Evolutionary conservation across 495 filamentous ascomycete genomes (phyloP).

Genomic region (Venustampulla echinocandica): DNA sequence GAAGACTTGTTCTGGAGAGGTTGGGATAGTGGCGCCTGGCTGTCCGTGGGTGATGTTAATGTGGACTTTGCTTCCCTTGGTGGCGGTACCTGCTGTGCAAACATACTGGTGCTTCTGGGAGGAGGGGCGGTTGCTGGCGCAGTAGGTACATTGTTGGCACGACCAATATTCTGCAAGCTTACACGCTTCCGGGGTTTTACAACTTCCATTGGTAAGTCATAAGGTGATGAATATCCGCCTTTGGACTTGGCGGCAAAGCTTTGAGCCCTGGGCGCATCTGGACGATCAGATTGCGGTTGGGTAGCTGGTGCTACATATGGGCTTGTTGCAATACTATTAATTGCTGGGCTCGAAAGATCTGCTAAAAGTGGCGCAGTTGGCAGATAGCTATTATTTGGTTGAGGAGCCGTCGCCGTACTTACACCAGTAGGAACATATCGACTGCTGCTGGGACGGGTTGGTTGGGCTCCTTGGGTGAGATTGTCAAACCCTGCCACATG

Average conservation of each 20-base stretch:
- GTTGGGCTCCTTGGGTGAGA: slow-evolving; percentile 1
- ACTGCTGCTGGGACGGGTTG: slow-evolving; percentile 10
- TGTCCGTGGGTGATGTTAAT: slow-evolving; percentile 28
- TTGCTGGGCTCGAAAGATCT: slow-evolving; percentile 27
- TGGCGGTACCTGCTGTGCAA: slow-evolving; percentile 30
- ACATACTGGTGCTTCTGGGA: slow-evolving; percentile 53
- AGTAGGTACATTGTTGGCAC: slow-evolving; percentile 5
- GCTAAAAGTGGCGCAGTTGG: slow-evolving; percentile 20
- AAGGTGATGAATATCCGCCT: slow-evolving; percentile 85
- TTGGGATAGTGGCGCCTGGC: slow-evolving; percentile 23
- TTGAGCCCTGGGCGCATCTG: slow-evolving; percentile 37
- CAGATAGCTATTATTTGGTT: slow-evolving; percentile 12
- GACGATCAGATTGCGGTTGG: slow-evolving; percentile 8
- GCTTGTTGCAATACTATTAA: slow-evolving; percentile 33
- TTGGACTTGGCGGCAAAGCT: slow-evolving; percentile 87
- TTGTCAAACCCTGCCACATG: slow-evolving; percentile 26
- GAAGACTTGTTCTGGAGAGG: slow-evolving; percentile 1
- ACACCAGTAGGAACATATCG: slow-evolving; percentile 21
- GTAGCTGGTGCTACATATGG: slow-evolving; percentile 31
- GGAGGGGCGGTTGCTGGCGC: slow-evolving; percentile 10
- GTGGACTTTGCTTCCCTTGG: slow-evolving; percentile 26
- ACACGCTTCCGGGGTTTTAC: slow-evolving; percentile 50
- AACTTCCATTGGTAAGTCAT: slow-evolving; percentile 88
- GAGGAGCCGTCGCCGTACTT: neutral
- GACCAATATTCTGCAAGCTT: slow-evolving; percentile 24